phyloP scores from a whole-genome alignment of 2,329 filamentous ascomycete genomes.

The Colletotrichum trifolii region DNA sequence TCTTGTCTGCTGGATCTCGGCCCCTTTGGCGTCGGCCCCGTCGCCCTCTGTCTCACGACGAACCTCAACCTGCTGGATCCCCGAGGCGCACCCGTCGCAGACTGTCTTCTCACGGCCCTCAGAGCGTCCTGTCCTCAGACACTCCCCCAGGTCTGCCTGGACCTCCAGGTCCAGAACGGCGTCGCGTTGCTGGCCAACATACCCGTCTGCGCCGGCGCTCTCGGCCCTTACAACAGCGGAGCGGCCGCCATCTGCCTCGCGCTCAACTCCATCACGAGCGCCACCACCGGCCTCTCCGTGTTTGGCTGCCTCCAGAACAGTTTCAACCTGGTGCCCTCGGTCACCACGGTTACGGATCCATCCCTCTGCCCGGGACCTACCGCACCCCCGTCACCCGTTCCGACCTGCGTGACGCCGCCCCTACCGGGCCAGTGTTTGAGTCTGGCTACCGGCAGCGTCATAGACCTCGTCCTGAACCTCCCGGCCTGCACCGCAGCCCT shows the following conservation, averaged over 20 bases:
- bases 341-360: neutral
- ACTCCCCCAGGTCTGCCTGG: constrained; percentile 33
- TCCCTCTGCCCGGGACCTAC: neutral
- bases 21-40: neutral
- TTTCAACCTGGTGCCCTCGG: neutral
- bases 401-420: neutral
- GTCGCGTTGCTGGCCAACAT: constrained; percentile 28
- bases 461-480: neutral
- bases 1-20: constrained; percentile 9
- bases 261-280: neutral
- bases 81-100: neutral
- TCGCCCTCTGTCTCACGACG: neutral
- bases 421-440: neutral
- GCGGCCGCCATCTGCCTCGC: constrained; percentile 20
- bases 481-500: neutral
- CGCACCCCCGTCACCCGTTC: neutral
- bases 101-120: neutral
- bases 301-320: neutral
- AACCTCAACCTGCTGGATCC: constrained; percentile 3
- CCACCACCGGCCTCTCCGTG: neutral
- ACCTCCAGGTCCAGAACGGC: constrained; percentile 17
- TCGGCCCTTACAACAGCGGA: constrained; percentile 29
- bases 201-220: constrained; percentile 31
- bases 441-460: neutral
- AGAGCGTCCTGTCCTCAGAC: neutral